Evolutionary conservation across 2,329 filamentous ascomycete genomes (phyloP).

Genomic region (Leptosphaerulina australis): DNA sequence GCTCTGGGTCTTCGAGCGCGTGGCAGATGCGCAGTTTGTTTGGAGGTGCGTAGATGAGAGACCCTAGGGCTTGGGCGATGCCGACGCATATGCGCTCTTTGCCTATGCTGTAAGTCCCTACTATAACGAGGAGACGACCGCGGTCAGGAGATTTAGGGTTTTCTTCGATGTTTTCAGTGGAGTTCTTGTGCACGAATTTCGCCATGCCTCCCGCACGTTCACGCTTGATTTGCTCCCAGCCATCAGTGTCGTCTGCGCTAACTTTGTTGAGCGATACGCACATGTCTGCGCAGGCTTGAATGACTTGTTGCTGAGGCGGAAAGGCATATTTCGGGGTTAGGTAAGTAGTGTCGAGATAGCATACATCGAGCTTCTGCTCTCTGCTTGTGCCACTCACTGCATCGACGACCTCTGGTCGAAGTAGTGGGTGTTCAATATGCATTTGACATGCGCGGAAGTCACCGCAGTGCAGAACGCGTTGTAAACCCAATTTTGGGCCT

Average conservation of each 20-base stretch:
- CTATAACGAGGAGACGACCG: conserved; percentile 83
- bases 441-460: conserved; percentile 91
- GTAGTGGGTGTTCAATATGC: conserved; percentile 80
- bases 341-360: conserved; percentile 97
- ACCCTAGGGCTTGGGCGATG: conserved; percentile 82
- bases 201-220: conserved; percentile 65
- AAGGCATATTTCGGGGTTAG: conserved; percentile 95
- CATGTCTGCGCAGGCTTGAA: conserved; percentile 84
- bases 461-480: conserved; percentile 90
- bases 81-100: conserved; percentile 96
- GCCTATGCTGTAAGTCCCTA: conserved; percentile 96
- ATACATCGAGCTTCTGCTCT: conserved; percentile 90
- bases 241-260: conserved; percentile 61
- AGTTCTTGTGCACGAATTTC: conserved; percentile 63
- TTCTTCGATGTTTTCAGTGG: conserved; percentile 38
- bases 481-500: conserved; percentile 64
- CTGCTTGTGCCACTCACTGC: conserved; percentile 70
- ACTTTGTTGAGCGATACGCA: conserved; percentile 78
- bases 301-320: conserved; percentile 85
- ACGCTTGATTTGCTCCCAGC: conserved; percentile 63
- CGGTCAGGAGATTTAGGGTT: conserved; percentile 41
- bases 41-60: conserved; percentile 87
- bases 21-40: conserved; percentile 83
- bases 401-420: conserved; percentile 77
- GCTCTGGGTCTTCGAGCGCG: conserved; percentile 83